Percentiles rank a stretch among this genome's conserved stretches.
Evolutionary conservation across 2,329 filamentous ascomycete species (phyloP).

Genomic region (Blastomyces parvus): DNA sequence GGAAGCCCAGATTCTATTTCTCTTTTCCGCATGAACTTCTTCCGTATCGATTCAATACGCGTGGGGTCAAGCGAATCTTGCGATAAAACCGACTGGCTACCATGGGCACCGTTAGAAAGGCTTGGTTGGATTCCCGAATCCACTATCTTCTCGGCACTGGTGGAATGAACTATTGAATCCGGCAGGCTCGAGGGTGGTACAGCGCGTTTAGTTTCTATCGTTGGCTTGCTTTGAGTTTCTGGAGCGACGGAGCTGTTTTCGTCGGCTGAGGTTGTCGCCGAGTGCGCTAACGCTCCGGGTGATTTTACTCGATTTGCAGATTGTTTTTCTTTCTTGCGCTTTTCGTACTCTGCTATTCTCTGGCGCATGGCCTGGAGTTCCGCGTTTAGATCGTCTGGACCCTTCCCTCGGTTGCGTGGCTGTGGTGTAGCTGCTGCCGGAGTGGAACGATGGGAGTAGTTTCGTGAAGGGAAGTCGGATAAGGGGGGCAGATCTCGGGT

Average conservation of each 20-base stretch:
- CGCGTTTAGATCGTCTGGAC: conserved; percentile 37
- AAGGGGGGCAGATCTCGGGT: conserved; percentile 39
- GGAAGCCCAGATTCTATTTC: conserved; percentile 43
- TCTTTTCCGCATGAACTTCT: conserved; percentile 35
- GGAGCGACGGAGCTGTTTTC: conserved; percentile 4
- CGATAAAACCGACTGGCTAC: conserved; percentile 16
- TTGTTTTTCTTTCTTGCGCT: conserved; percentile 31
- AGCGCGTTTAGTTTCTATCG: background rate
- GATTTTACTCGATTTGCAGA: conserved; percentile 30
- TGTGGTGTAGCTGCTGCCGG: conserved; percentile 30
- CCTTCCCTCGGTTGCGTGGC: conserved; percentile 27
- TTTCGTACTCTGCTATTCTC: conserved; percentile 43
- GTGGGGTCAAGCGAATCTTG: conserved; percentile 18
- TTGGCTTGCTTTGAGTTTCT: background rate
- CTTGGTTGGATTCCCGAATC: conserved; percentile 1
- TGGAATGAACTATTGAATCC: background rate
- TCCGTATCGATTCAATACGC: conserved; percentile 26
- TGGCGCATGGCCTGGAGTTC: conserved; percentile 41
- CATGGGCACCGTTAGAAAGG: conserved; percentile 2
- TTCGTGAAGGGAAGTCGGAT: conserved; percentile 40
- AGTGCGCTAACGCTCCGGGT: conserved; percentile 21
- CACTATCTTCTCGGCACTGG: background rate
- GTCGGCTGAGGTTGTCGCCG: conserved; percentile 18
- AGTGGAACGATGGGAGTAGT: conserved; percentile 34
- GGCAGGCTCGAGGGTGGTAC: background rate